phyloP scores from a whole-genome alignment of 495 filamentous ascomycete genomes.

The Tuber aestivum region DNA sequence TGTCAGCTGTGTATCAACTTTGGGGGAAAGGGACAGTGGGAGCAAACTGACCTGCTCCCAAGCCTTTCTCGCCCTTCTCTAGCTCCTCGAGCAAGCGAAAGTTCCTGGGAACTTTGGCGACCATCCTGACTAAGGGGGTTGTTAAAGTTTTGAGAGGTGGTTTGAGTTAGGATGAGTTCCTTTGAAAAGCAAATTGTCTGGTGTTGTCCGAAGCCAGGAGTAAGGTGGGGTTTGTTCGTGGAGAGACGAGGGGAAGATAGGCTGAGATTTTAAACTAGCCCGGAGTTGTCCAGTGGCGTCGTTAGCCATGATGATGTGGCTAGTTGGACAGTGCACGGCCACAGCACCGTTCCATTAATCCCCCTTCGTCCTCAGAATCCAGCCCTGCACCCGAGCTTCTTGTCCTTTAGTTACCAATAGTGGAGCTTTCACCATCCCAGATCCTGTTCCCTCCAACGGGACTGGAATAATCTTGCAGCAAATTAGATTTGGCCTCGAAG shows the following conservation, averaged over 20 bases:
- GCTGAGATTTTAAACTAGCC: background rate
- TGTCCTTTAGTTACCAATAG: background rate
- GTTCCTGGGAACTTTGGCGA: slow-evolving; percentile 86
- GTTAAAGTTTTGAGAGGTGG: background rate
- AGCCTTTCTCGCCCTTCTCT: slow-evolving; percentile 96
- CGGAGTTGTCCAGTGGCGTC: background rate
- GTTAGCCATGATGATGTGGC: background rate
- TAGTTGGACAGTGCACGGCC: background rate
- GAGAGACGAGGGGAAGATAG: background rate
- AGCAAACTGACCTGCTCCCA: slow-evolving; percentile 69
- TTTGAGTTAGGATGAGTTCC: background rate
- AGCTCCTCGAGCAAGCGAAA: slow-evolving; percentile 95
- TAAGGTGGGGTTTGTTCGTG: background rate
- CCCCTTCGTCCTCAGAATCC: background rate
- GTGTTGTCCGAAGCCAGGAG: background rate
- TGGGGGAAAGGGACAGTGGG: background rate
- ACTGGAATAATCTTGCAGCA: background rate
- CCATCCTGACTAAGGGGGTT: slow-evolving; percentile 48
- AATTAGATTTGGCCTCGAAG: background rate
- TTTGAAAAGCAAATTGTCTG: background rate
- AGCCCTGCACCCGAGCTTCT: background rate
- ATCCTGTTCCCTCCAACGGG: background rate
- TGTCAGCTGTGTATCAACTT: background rate
- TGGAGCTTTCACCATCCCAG: background rate
- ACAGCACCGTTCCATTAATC: background rate